Evolutionary conservation across 2,329 filamentous ascomycete species (phyloP).

Genomic region (Pseudogymnoascus destructans): DNA sequence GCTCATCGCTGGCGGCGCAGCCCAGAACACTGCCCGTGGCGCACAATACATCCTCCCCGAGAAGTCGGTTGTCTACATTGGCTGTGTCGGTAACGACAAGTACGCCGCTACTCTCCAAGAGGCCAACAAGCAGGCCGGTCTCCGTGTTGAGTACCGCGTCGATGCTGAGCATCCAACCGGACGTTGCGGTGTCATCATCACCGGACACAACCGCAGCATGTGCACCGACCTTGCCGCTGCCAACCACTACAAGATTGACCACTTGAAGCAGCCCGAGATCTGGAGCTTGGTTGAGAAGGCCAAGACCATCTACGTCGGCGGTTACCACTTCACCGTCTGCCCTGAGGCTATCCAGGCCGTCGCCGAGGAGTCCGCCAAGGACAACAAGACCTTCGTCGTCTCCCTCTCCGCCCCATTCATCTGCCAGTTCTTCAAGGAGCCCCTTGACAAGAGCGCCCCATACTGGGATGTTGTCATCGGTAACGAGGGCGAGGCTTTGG

Average conservation of each 20-base stretch:
- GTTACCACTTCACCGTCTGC: conserved; percentile 95
- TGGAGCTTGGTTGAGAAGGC: conserved; percentile 87
- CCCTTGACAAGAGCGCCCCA: conserved; percentile 68
- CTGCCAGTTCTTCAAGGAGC: conserved; percentile 93
- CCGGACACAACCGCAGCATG: conserved; percentile 87
- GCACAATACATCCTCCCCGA: conserved; percentile 89
- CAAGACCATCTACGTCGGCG: conserved; percentile 82
- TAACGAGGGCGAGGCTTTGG: conserved; percentile 87
- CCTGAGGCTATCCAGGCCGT: conserved; percentile 81
- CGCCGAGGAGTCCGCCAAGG: conserved; percentile 73
- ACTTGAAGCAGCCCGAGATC: conserved; percentile 80
- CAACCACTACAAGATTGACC: conserved; percentile 92
- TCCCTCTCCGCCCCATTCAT: conserved; percentile 95
- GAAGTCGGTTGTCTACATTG: conserved; percentile 85
- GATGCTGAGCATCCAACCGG: conserved; percentile 76
- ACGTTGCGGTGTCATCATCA: conserved; percentile 92
- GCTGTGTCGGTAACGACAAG: conserved; percentile 90
- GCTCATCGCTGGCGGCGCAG: conserved; percentile 88
- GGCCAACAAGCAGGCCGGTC: conserved; percentile 74
- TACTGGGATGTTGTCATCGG: conserved; percentile 96
- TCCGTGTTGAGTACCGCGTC: conserved; percentile 89
- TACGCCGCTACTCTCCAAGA: conserved; percentile 80
- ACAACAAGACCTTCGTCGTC: conserved; percentile 86
- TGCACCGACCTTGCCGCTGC: conserved; percentile 91
- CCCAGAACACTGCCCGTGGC: conserved; percentile 93